Evolutionary conservation across 2,329 filamentous ascomycete species (phyloP), one percentile per base, ranked within the genome.

Genomic region (Aulographum hederae): DNA sequence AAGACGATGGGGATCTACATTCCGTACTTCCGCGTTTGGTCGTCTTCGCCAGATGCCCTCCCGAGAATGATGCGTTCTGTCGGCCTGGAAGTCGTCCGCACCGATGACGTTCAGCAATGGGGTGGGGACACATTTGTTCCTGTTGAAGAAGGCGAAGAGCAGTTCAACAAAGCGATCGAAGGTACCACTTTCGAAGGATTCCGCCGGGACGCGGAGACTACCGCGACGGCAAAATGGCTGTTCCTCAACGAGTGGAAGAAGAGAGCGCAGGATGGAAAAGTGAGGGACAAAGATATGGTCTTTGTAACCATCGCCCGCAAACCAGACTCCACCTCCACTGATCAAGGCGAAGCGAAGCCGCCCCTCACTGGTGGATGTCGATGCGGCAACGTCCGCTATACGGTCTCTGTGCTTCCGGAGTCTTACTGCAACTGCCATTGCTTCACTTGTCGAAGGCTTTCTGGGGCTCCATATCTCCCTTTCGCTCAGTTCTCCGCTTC

Each of bases 391-490:
- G 48, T 65, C 19, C 46, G 45, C 25, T 65, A 23, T 23, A 23
- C 60, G 45, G 52, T 45, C 2, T 50, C 49, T 32, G 51, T 2
- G 40, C 47, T 1, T 58, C 60, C 1, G 43, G 39, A 10, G 36
- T 43, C 16, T 42, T 61, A 18, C 49, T 46, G 13, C 43, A n/a
- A 56, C 34, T 67, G 61, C 43, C 53, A 65, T 41, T 67, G 63
- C 40, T 45, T 43, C n/a, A 54, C 54, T 26, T 67, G 63, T 38
- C 59, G 61, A 34, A 57, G 58, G 40, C 37, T 61, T 25, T 57
- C 60, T 2, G 61, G 62, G 10, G 55, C 52, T 3, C 53, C 54
- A 2, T 65, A 52, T 35, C 45, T 63, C 21, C 48, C 54, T 3
- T 65, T 61, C 37, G 46, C 50, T 5, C 36, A 47, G 6, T 53